Evolutionary conservation across 108 stramenopile species (phyloP).

Genomic region (Discostella stelligeroides): DNA sequence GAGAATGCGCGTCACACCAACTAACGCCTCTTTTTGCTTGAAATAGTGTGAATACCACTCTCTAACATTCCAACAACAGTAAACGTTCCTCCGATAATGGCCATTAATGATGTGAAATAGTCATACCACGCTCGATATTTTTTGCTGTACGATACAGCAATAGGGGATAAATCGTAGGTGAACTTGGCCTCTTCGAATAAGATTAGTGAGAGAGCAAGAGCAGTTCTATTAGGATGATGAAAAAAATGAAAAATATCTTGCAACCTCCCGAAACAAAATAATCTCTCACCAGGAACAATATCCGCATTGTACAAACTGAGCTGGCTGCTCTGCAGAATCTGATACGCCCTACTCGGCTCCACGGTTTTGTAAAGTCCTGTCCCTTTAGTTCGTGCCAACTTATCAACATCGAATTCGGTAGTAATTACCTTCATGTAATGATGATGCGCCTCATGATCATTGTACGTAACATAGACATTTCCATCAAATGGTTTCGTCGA

Average conservation of each 20-base stretch:
- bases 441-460: constrained; percentile 92
- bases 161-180: constrained; percentile 89
- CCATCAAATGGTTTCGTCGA: constrained; percentile 82
- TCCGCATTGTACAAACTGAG: constrained; percentile 72
- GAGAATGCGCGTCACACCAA: neutral
- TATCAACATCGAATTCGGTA: constrained; percentile 63
- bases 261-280: neutral
- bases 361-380: neutral
- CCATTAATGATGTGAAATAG: constrained; percentile 93
- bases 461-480: constrained; percentile 76
- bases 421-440: constrained; percentile 96
- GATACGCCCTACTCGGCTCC: constrained; percentile 57
- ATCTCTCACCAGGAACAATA: constrained; percentile 59
- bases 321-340: constrained; percentile 80
- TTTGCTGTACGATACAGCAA: constrained; percentile 79
- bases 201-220: neutral
- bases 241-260: neutral
- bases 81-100: constrained; percentile 96
- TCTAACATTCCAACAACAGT: constrained; percentile 95
- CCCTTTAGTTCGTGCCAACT: neutral
- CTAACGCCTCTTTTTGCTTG: constrained; percentile 48
- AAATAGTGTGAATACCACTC: constrained; percentile 52
- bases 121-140: constrained; percentile 87
- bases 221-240: neutral
- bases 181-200: constrained; percentile 75